These are phyloP conservation scores for Phytophthora vignae DNA, from an alignment of 352 stramenopile genomes.

Conservation along the genomic window DNA sequence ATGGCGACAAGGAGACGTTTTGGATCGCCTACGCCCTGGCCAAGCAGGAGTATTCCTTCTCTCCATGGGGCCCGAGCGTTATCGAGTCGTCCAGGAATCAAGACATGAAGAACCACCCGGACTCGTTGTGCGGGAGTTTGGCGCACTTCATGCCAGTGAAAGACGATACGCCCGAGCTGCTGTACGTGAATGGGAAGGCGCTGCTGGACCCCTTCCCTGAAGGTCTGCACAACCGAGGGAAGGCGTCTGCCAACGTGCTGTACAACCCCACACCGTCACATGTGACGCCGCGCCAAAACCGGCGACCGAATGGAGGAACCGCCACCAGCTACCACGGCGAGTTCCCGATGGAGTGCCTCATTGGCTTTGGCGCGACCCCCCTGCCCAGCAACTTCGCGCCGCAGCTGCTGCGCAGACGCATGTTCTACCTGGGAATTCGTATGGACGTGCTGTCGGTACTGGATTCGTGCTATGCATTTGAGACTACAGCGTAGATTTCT, in stretches of 20 bases:
- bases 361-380: conserved; percentile 46
- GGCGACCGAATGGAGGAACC: conserved; percentile 23
- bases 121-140: conserved; percentile 64
- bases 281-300: conserved; percentile 52
- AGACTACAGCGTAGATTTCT: conserved; percentile 3
- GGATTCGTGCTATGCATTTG: conserved; percentile 30
- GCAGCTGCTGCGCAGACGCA: conserved; percentile 43
- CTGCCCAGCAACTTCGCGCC: conserved; percentile 41
- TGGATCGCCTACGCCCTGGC: conserved; percentile 70
- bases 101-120: conserved; percentile 55
- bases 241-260: conserved; percentile 41
- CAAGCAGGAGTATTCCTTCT: conserved; percentile 62
- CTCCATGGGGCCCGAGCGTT: conserved; percentile 55
- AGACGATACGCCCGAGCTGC: conserved; percentile 40
- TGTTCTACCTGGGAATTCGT: conserved; percentile 49
- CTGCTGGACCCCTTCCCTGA: conserved; percentile 52
- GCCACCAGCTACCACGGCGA: conserved; percentile 29
- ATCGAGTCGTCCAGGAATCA: conserved; percentile 55
- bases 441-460: conserved; percentile 45
- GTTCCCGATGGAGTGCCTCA: conserved; percentile 50
- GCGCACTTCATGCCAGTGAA: conserved; percentile 59
- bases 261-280: conserved; percentile 52
- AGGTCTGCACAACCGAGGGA: conserved; percentile 34
- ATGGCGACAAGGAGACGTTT: conserved; percentile 72
- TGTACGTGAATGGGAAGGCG: conserved; percentile 68